Evolutionary conservation across 495 filamentous ascomycete genomes (phyloP).

Genomic region (Neurospora terricola): DNA sequence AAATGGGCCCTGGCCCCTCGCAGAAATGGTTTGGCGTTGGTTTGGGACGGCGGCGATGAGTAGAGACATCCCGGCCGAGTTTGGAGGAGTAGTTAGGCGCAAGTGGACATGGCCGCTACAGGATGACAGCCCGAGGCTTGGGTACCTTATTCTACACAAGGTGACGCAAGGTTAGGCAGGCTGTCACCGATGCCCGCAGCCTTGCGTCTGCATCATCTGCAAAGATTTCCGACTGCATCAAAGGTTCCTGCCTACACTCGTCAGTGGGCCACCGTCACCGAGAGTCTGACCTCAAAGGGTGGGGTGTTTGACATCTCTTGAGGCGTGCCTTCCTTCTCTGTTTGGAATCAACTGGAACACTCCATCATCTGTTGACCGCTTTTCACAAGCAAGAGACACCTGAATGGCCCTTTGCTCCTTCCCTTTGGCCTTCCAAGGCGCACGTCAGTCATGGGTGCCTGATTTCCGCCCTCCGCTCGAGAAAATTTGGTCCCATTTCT

Average conservation of each 20-base stretch:
- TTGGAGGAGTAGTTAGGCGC: background rate
- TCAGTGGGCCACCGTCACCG: background rate
- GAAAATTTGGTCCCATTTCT: background rate
- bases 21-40: background rate
- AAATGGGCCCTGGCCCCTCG: background rate
- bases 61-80: background rate
- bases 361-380: background rate
- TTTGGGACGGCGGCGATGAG: background rate
- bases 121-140: background rate
- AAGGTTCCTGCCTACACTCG: background rate
- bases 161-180: background rate
- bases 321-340: background rate
- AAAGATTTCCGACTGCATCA: background rate
- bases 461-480: background rate
- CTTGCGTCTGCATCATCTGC: background rate
- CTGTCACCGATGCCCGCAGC: background rate
- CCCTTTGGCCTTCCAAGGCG: background rate
- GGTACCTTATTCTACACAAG: background rate
- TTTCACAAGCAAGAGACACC: background rate
- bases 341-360: background rate
- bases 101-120: background rate
- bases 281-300: background rate
- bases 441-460: background rate
- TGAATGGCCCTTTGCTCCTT: background rate
- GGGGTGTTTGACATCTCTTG: background rate